Evolutionary conservation across 228 moss, liverwort and hornwort species (phyloP).

Genomic region (Sphagnum magellanicum): DNA sequence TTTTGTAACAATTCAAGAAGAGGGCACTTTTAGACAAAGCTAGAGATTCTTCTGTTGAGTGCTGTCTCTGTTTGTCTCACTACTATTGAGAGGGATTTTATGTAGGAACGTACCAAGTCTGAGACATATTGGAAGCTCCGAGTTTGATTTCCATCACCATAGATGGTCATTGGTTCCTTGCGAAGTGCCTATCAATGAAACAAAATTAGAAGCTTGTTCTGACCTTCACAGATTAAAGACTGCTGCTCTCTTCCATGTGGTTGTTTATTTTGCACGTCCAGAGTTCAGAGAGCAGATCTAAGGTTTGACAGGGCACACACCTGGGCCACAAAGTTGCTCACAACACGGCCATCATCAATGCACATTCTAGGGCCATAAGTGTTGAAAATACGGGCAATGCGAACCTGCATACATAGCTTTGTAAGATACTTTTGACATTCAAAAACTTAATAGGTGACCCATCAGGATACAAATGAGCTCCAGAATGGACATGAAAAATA

Average conservation of each 20-base stretch:
- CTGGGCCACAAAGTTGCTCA: slow-evolving; percentile 68
- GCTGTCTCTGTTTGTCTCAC: no score
- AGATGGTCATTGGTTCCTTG: slow-evolving; percentile 62
- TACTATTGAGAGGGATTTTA: neutral
- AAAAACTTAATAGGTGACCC: neutral
- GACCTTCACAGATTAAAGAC: no score
- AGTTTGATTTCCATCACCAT: slow-evolving; percentile 64
- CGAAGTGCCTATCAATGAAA: slow-evolving; percentile 29
- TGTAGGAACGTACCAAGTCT: slow-evolving; percentile 32
- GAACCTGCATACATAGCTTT: slow-evolving; percentile 21
- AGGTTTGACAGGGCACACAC: slow-evolving; percentile 6
- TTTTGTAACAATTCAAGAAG: no score
- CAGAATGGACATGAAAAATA: no score
- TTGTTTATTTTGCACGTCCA: neutral
- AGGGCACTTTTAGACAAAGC: no score
- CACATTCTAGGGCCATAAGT: slow-evolving; percentile 69
- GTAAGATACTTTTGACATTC: neutral
- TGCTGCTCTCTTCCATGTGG: neutral
- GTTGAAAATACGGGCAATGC: slow-evolving; percentile 67
- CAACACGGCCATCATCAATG: slow-evolving; percentile 63
- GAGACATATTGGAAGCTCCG: slow-evolving; percentile 64
- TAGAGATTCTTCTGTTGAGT: no score
- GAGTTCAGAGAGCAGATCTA: neutral
- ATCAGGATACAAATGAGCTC: neutral
- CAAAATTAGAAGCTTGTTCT: no score